Evolutionary conservation across 192 early-diverging fungal genomes (phyloP).

Genomic region (Polychytrium aggregatum): DNA sequence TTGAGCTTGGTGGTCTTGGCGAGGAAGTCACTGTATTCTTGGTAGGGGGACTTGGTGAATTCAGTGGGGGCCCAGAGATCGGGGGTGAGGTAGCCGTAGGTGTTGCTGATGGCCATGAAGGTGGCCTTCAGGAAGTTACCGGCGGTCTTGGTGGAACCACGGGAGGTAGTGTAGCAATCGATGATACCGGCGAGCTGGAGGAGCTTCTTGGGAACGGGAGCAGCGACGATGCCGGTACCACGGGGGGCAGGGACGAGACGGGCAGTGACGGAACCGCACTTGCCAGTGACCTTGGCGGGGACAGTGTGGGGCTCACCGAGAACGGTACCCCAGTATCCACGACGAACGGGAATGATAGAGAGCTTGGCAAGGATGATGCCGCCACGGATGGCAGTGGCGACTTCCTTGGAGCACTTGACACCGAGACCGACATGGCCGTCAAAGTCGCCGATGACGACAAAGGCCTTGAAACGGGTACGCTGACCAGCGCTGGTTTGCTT

Average conservation of each 20-base stretch:
- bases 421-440: slow-evolving; percentile 98
- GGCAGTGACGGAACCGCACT: slow-evolving; percentile 73
- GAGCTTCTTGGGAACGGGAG: slow-evolving; percentile 95
- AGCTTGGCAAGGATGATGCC: slow-evolving; percentile 99
- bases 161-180: slow-evolving; percentile 94
- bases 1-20: slow-evolving; percentile 34
- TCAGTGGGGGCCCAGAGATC: slow-evolving; percentile 89
- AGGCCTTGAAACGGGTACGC: slow-evolving; percentile 99
- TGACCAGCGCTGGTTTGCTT: slow-evolving; percentile 99
- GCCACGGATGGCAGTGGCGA: slow-evolving; percentile 96
- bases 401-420: slow-evolving; percentile 99
- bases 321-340: slow-evolving; percentile 96
- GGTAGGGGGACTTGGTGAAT: slow-evolving; percentile 83
- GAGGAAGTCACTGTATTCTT: slow-evolving; percentile 54
- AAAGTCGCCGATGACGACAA: slow-evolving; percentile 94
- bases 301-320: slow-evolving; percentile 98
- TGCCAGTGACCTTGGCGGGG: slow-evolving; percentile 71
- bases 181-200: slow-evolving; percentile 92
- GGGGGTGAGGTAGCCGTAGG: slow-evolving; percentile 94
- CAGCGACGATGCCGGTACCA: slow-evolving; percentile 98
- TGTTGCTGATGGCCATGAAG: slow-evolving; percentile 93
- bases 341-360: slow-evolving; percentile 93
- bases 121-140: slow-evolving; percentile 99
- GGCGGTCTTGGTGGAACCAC: slow-evolving; percentile 94
- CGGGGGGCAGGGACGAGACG: slow-evolving; percentile 97